A percentile compares a stretch with the other conserved stretches of the same genome.
Evolutionary conservation across 805 yeast species (phyloP).

Genomic region (Dipodascopsis uninucleata): DNA sequence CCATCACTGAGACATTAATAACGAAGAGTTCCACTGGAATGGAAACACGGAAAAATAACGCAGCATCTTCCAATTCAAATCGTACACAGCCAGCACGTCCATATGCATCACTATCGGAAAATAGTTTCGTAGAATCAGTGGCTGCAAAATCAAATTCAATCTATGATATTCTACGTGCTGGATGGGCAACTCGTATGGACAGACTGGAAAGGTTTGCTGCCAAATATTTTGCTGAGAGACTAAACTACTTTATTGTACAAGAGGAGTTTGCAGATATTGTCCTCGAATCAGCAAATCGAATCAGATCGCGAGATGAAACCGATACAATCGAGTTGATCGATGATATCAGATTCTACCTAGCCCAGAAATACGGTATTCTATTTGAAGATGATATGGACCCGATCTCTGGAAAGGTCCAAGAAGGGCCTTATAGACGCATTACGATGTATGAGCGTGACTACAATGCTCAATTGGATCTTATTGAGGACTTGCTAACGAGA

Average conservation of each 20-base stretch:
- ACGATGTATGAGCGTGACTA: conserved; percentile 36
- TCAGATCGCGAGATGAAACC: conserved; percentile 59
- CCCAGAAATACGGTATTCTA: conserved; percentile 39
- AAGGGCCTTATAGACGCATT: conserved; percentile 31
- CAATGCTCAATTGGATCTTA: conserved; percentile 39
- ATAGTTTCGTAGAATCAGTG: too few species aligned
- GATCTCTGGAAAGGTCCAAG: conserved; percentile 25
- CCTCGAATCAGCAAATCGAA: conserved; percentile 52
- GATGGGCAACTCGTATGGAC: conserved; percentile 65
- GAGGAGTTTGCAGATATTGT: conserved; percentile 42
- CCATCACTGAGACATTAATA: conserved; percentile 35
- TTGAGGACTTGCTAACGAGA: conserved; percentile 42
- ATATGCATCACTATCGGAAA: too few species aligned
- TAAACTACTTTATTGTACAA: conserved; percentile 40
- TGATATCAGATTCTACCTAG: conserved; percentile 65
- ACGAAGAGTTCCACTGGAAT: conserved; percentile 5
- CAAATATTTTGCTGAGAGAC: conserved; percentile 50
- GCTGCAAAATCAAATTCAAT: too few species aligned
- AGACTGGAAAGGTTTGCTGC: conserved; percentile 64
- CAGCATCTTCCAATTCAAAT: too few species aligned
- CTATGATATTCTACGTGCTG: conserved; percentile 56
- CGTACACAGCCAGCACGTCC: too few species aligned
- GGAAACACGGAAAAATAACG: conserved; percentile 3
- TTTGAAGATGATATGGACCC: conserved; percentile 27
- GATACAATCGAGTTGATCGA: conserved; percentile 79